Percentiles rank a stretch among this genome's conserved stretches.
phyloP scores from a whole-genome alignment of 1,284 basidiomycete genomes.

The Taiwanofungus camphoratus region DNA sequence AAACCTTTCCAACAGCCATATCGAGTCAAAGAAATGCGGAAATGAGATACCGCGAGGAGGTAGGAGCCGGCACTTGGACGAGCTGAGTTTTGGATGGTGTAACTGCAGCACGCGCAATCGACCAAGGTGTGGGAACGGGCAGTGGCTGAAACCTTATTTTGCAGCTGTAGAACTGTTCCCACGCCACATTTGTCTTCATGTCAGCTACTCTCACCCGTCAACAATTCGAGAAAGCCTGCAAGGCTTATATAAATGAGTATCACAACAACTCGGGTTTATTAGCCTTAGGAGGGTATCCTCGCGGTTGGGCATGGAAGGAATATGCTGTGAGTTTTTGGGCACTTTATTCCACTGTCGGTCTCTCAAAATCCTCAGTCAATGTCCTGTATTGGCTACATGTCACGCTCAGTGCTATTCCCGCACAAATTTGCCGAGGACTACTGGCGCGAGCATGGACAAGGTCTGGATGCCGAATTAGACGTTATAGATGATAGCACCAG shows the following conservation, averaged over 20 bases:
- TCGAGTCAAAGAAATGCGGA: conserved; percentile 38
- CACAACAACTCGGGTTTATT: conserved; percentile 9
- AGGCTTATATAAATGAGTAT: conserved; percentile 38
- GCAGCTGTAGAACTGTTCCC: conserved; percentile 27
- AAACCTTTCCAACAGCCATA: conserved; percentile 92
- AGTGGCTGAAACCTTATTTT: conserved; percentile 41
- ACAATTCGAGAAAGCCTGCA: conserved; percentile 60
- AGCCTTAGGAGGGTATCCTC: conserved; percentile 10
- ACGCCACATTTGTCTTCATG: conserved; percentile 39
- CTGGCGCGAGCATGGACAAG: too few species aligned
- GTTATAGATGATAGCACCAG: conserved; percentile 11
- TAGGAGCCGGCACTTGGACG: conserved; percentile 44
- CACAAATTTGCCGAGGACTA: background rate
- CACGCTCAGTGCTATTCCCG: conserved; percentile 28
- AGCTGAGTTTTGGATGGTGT: conserved; percentile 40
- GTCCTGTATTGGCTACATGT: conserved; percentile 43
- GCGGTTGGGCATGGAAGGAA: conserved; percentile 51
- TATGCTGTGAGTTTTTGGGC: conserved; percentile 38
- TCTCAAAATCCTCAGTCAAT: conserved; percentile 25
- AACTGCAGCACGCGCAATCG: conserved; percentile 25
- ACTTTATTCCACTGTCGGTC: background rate
- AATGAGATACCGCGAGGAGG: conserved; percentile 36
- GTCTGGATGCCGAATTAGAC: conserved; percentile 2
- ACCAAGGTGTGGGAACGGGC: conserved; percentile 17
- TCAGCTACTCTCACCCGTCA: conserved; percentile 44